Evolutionary conservation across 768 basidiomycete genomes (phyloP), one percentile per base, ranked within the genome.

Genomic region (Phaeolepiota aurea): DNA sequence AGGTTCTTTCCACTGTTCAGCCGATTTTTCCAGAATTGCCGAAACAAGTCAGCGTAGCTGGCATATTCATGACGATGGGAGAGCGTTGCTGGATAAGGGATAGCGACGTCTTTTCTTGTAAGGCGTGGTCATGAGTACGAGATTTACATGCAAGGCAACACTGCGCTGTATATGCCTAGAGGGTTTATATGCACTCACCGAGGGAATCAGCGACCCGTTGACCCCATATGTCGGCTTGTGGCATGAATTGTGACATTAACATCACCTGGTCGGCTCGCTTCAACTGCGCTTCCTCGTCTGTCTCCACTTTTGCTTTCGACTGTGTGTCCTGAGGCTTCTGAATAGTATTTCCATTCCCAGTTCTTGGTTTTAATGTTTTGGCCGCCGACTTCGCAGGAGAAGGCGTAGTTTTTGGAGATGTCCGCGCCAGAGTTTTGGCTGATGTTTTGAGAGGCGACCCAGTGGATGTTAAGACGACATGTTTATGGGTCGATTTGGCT

Each of bases 101-200:
- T 52, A 40, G 58, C 58, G 40, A 72, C 68, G 53, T 72, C 71
- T 72, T 31, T 58, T 51, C 58, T 63, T 64, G 56, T 48, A 46
- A 21, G 37, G 20, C 16, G 22, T 16, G 20, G 9, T 13, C 5
- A 21, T 38, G 12, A 38, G 20, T 12, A 38, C 13, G 13, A 13
- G 11, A 21, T n/a, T 19, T 10, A n/a, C n/a, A n/a, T n/a, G n/a
- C 25, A 28, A 28, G 25, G 25, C 7, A n/a, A 28, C 7, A 28
- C 25, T n/a, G n/a, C 25, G n/a, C 7, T 28, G 25, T 28, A 28
- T n/a, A 7, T 28, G 25, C 25, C 25, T n/a, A 28, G 25, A 28
- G 25, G n/a, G n/a, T n/a, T n/a, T 22, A 18, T 14, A 30, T 10
- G 21, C 20, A 46, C 57, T 38, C 56, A 70, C 69, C 70, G 56